Evolutionary conservation across 2,329 filamentous ascomycete genomes (phyloP).

Genomic region (Ophiosphaerella herpotricha): DNA sequence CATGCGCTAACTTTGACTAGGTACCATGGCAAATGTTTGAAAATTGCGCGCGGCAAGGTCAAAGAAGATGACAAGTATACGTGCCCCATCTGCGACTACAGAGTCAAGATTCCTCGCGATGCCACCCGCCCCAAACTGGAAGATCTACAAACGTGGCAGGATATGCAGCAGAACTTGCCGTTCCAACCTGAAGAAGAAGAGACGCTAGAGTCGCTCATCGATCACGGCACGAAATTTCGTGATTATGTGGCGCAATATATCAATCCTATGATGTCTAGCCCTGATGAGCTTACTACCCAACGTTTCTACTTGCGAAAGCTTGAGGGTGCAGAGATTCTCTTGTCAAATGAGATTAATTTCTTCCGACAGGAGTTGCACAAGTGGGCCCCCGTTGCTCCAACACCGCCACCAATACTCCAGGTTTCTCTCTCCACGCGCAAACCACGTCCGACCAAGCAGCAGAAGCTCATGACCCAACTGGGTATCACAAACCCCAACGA

Average conservation of each 20-base stretch:
- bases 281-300: slow-evolving; percentile 85
- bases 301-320: slow-evolving; percentile 97
- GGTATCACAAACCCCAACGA: slow-evolving; percentile 91
- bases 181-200: slow-evolving; percentile 97
- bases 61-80: slow-evolving; percentile 99
- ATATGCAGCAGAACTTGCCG: slow-evolving; percentile 78
- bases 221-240: slow-evolving; percentile 82
- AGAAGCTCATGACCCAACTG: slow-evolving; percentile 88
- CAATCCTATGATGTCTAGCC: slow-evolving; percentile 78
- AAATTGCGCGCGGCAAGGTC: slow-evolving; percentile 95
- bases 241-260: slow-evolving; percentile 80
- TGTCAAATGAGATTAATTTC: slow-evolving; percentile 95
- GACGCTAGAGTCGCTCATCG: slow-evolving; percentile 81
- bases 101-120: slow-evolving; percentile 94
- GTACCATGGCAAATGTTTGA: slow-evolving; percentile 98
- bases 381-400: slow-evolving; percentile 87
- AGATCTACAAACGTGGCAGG: slow-evolving; percentile 80
- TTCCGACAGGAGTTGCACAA: slow-evolving; percentile 95
- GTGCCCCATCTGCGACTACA: slow-evolving; percentile 96
- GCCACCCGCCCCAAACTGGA: slow-evolving; percentile 94
- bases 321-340: slow-evolving; percentile 90
- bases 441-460: slow-evolving; percentile 92
- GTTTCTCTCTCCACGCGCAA: slow-evolving; percentile 91
- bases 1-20: slow-evolving; percentile 52
- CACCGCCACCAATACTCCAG: slow-evolving; percentile 83